Evolutionary conservation across 345 rosid species (phyloP).

Genomic region (Chamaenerion angustifolium): DNA sequence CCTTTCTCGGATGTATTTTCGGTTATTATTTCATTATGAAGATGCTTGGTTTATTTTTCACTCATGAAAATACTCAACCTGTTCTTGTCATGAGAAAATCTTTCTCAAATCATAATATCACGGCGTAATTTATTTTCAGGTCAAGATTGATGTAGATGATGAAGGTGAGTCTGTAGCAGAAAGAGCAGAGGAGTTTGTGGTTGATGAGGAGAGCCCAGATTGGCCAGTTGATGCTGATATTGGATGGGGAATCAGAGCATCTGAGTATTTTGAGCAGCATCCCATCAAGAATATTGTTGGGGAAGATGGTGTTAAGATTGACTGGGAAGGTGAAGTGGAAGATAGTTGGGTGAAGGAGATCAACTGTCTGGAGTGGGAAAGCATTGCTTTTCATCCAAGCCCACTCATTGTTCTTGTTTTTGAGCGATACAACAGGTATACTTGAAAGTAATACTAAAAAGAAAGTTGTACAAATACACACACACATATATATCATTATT

Average conservation of each 20-base stretch:
- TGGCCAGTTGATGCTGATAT: conserved; percentile 96
- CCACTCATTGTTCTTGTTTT: conserved; percentile 65
- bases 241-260: conserved; percentile 91
- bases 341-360: conserved; percentile 79
- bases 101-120: neutral
- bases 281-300: conserved; percentile 67
- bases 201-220: conserved; percentile 64
- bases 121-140: conserved; percentile 19
- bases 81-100: too few relatives aligned
- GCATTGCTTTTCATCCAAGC: conserved; percentile 82
- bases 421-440: conserved; percentile 63
- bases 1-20: neutral
- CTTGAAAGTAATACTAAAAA: neutral
- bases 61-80: too few relatives aligned
- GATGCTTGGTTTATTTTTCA: neutral
- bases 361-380: conserved; percentile 85
- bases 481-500: too few relatives aligned
- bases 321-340: conserved; percentile 89
- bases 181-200: conserved; percentile 36
- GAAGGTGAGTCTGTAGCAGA: conserved; percentile 16
- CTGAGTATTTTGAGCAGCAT: conserved; percentile 78
- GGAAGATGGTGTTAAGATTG: conserved; percentile 68
- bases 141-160: conserved; percentile 12
- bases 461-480: too few relatives aligned
- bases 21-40: neutral